Evolutionary conservation across 768 basidiomycete species (phyloP).

Genomic region (Cytidiella melzeri): DNA sequence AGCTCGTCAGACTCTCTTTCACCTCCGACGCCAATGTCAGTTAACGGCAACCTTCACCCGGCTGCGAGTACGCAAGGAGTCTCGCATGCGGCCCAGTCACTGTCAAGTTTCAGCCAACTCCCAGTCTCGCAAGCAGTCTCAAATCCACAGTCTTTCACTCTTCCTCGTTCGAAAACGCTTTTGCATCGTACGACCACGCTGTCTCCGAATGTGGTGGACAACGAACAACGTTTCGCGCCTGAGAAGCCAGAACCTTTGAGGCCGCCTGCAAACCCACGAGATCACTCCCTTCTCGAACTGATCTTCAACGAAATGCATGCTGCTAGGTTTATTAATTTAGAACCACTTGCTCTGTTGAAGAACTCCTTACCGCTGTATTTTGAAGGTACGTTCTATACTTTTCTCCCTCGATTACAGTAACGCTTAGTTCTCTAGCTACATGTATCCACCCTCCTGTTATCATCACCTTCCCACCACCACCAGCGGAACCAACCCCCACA

Average conservation of each 20-base stretch:
- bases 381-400: slow-evolving; percentile 36
- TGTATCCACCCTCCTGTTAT: slow-evolving; percentile 61
- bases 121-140: too few species aligned
- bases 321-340: slow-evolving; percentile 59
- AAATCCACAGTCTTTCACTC: too few species aligned
- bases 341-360: slow-evolving; percentile 55
- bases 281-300: slow-evolving; percentile 56
- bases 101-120: neutral
- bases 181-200: too few species aligned
- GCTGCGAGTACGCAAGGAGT: neutral
- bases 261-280: slow-evolving; percentile 44
- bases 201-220: too few species aligned
- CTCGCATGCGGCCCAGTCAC: neutral
- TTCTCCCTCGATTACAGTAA: neutral
- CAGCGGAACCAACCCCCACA: slow-evolving; percentile 1
- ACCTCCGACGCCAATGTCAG: neutral
- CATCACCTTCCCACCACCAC: slow-evolving; percentile 49
- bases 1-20: neutral
- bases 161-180: too few species aligned
- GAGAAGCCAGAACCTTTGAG: neutral
- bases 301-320: slow-evolving; percentile 68
- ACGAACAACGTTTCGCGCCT: too few species aligned
- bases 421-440: slow-evolving; percentile 38
- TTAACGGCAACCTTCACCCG: neutral
- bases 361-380: slow-evolving; percentile 57